Evolutionary conservation across 192 early-diverging fungal genomes (phyloP), one percentile per base, ranked within the genome.

Genomic region (Linnemannia elongata): DNA sequence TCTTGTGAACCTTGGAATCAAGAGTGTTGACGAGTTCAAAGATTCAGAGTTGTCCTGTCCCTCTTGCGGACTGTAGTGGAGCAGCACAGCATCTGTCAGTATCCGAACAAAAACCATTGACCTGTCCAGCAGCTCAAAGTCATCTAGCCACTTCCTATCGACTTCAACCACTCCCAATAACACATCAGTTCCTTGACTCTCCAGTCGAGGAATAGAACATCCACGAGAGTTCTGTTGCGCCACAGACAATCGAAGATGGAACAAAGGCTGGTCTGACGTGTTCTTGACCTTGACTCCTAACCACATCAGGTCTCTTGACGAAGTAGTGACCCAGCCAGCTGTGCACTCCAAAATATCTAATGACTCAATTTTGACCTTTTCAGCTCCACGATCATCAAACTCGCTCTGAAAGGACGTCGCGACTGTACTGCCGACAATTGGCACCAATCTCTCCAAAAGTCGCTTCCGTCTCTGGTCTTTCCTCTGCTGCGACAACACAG

Each of bases 401-500:
- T 60, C 35, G 18, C 18, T 1, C 9, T 42, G 22, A 10, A 76
- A 69, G 0, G 44, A 7, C 22, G 73, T 22, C 1, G 45, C 41
- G 9, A 78, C 72, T 3, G 76, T 68, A 38, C 27, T 72, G 24
- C 82, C 76, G 1, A 83, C 41, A 33, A 83, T 83, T 15, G 75
- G 76, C 9, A 69, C 55, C 68, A 83, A 13, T 22, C 82, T 76
- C 7, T 83, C 63, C 15, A 78, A 72, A 1, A 83, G 18, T n/a
- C 60, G 82, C 44, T 55, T 83, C 39, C 47, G 70, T n/a, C 44
- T 63, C 12, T 78, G 55, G 9, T 30, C 20, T 35, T 63, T 69
- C 55, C 69, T 83, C 35, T n/a, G 63, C 6, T 69, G 76, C 30
- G 78, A 66, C 24, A 74, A 22, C 7, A 6, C 0, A 13, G 44